Evolutionary conservation across 208 protist species (phyloP).

Genomic region (Trypanosoma lewisi): DNA sequence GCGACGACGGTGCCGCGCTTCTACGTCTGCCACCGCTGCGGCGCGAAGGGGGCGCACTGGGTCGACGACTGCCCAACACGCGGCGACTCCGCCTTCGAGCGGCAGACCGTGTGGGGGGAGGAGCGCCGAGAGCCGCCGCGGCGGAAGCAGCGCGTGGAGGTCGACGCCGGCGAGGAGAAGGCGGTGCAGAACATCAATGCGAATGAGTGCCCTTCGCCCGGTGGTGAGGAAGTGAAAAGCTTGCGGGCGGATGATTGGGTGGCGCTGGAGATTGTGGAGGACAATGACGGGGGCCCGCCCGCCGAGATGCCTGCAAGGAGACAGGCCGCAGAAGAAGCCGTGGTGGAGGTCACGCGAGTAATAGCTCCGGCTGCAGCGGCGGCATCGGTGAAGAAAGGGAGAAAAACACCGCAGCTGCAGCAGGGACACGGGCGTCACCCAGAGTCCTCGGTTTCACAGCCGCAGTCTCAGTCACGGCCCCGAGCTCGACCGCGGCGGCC

Average conservation of each 20-base stretch:
- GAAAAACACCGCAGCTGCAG: background rate
- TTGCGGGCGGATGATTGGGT: background rate
- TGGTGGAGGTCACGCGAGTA: conserved; percentile 44
- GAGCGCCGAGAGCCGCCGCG: conserved; percentile 36
- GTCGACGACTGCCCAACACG: conserved; percentile 68
- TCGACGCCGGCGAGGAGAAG: background rate
- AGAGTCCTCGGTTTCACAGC: too few species aligned
- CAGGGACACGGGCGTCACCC: too few species aligned
- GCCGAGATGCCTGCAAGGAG: conserved; percentile 27
- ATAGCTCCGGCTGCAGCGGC: conserved; percentile 70
- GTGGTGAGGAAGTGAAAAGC: background rate
- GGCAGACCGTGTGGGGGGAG: conserved; percentile 71
- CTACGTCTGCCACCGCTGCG: conserved; percentile 83
- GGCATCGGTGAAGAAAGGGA: conserved; percentile 10
- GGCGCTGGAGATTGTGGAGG: conserved; percentile 8
- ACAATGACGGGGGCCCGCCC: conserved; percentile 31
- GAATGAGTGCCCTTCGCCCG: background rate
- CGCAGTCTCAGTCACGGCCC: conserved; percentile 18
- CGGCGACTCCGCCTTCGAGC: conserved; percentile 60
- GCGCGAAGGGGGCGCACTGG: conserved; percentile 75
- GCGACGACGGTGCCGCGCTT: conserved; percentile 60
- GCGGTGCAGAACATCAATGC: background rate
- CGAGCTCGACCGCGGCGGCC: conserved; percentile 20
- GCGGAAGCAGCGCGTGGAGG: conserved; percentile 8
- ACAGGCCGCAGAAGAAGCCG: background rate